phyloP scores from a whole-genome alignment of 1,284 basidiomycete genomes.

The Moniliella sp. region DNA sequence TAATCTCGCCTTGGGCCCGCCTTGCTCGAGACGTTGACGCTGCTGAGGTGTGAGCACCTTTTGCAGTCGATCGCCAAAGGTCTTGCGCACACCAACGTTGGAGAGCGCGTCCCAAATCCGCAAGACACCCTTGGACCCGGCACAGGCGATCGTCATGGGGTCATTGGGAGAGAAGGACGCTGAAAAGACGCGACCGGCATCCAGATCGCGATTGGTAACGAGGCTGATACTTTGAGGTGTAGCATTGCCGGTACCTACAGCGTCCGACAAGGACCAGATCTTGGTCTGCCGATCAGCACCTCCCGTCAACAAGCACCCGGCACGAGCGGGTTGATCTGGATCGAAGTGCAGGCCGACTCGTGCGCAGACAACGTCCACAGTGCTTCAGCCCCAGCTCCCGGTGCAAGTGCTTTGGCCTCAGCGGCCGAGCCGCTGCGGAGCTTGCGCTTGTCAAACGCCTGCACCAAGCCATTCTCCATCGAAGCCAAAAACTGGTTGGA shows the following conservation, averaged over 20 bases:
- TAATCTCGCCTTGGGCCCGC: too few species aligned
- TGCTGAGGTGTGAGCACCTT: too few species aligned
- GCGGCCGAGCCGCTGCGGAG: slow-evolving; percentile 40
- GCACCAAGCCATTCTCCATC: slow-evolving; percentile 70
- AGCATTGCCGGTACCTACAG: slow-evolving; percentile 19
- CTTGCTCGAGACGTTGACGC: too few species aligned
- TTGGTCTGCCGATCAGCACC: slow-evolving; percentile 67
- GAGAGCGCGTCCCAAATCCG: slow-evolving; percentile 63
- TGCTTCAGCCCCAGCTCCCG: too few species aligned
- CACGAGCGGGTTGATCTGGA: slow-evolving; percentile 78
- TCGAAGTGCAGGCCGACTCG: slow-evolving; percentile 69
- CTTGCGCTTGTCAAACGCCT: slow-evolving; percentile 71
- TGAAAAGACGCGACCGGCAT: slow-evolving; percentile 82
- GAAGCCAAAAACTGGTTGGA: slow-evolving; percentile 70
- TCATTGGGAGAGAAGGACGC: slow-evolving; percentile 73
- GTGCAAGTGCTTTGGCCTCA: slow-evolving; percentile 24
- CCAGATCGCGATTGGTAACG: slow-evolving; percentile 72
- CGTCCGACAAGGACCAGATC: slow-evolving; percentile 58
- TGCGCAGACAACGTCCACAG: slow-evolving; percentile 82
- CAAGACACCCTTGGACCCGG: slow-evolving; percentile 70
- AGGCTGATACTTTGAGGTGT: slow-evolving; percentile 45
- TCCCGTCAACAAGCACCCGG: slow-evolving; percentile 76
- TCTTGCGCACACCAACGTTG: slow-evolving; percentile 32
- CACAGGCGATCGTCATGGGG: slow-evolving; percentile 75
- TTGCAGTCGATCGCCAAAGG: slow-evolving; percentile 34